phyloP scores from a whole-genome alignment of 225 moss, liverwort and hornwort species.

The Asterella californica region DNA sequence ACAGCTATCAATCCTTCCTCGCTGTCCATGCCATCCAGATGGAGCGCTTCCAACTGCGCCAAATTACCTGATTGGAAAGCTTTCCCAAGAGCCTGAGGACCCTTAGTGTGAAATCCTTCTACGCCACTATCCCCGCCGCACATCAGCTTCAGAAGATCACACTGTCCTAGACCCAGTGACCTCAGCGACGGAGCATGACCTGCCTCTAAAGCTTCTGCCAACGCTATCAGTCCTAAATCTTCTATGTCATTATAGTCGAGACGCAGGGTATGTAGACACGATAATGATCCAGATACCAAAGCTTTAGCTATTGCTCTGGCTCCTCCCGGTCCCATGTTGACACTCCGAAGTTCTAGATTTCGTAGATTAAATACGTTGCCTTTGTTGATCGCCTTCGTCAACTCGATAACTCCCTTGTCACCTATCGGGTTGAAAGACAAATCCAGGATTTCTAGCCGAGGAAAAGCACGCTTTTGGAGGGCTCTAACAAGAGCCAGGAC shows the following conservation, averaged over 20 bases:
- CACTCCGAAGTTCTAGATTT: slow-evolving; percentile 3
- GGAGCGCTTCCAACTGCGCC: neutral
- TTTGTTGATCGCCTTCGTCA: slow-evolving; percentile 11
- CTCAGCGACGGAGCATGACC: slow-evolving; percentile 12
- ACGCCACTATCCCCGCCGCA: neutral
- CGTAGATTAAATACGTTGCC: slow-evolving; percentile 15
- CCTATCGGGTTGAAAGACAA: slow-evolving; percentile 5
- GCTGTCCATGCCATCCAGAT: neutral
- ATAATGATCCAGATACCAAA: slow-evolving; percentile 4
- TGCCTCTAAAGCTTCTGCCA: slow-evolving; percentile 10
- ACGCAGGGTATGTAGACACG: slow-evolving; percentile 6
- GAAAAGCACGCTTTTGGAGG: slow-evolving; percentile 13
- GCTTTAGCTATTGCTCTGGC: slow-evolving; percentile 9
- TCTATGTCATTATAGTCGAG: slow-evolving; percentile 14
- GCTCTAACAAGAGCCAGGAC: slow-evolving; percentile 9
- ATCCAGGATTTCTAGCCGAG: slow-evolving; percentile 1
- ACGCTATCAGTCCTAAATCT: slow-evolving; percentile 5
- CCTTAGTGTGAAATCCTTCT: slow-evolving; percentile 9
- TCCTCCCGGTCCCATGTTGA: slow-evolving; percentile 1
- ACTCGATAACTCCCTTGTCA: slow-evolving; percentile 13
- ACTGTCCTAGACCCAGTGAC: slow-evolving; percentile 5
- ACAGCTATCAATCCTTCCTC: slow-evolving; percentile 6
- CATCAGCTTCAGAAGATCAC: neutral
- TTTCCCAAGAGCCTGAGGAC: slow-evolving; percentile 5
- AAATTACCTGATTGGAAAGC: slow-evolving; percentile 8